Conservation (phyloP, 768 basidiomycete genomes). For the Panellus pusillus region DNA sequence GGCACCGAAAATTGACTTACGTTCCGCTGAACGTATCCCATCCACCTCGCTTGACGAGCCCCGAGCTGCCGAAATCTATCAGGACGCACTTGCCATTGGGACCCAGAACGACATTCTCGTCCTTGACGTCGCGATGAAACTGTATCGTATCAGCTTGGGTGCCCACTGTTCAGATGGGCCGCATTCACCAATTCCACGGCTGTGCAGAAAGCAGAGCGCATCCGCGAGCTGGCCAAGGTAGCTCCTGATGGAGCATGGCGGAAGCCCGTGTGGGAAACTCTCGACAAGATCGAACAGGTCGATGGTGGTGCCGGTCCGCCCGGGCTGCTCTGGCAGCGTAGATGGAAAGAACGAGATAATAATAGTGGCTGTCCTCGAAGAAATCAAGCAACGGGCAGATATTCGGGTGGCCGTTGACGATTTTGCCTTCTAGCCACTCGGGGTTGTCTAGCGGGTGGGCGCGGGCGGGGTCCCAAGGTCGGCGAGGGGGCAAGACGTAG, state of each 20-base stretch:
- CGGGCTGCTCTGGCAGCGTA: slow-evolving; percentile 59
- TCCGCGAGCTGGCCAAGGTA: slow-evolving; percentile 95
- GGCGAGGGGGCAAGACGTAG: slow-evolving; percentile 73
- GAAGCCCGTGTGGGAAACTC: slow-evolving; percentile 80
- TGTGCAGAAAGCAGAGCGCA: slow-evolving; percentile 85
- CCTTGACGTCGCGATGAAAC: slow-evolving; percentile 98
- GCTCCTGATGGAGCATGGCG: slow-evolving; percentile 68
- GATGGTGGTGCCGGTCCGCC: slow-evolving; percentile 58
- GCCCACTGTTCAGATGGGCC: slow-evolving; percentile 22
- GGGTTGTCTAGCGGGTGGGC: slow-evolving; percentile 11
- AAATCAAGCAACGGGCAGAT: slow-evolving; percentile 94
- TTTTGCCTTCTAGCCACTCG: slow-evolving; percentile 68
- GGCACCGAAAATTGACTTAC: slow-evolving; percentile 47
- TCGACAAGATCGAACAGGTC: slow-evolving; percentile 96
- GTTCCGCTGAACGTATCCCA: slow-evolving; percentile 95
- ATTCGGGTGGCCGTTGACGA: slow-evolving; percentile 89
- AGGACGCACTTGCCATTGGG: slow-evolving; percentile 81
- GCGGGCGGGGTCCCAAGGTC: slow-evolving; percentile 77
- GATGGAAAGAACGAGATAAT: slow-evolving; percentile 91
- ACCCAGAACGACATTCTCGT: slow-evolving; percentile 91
- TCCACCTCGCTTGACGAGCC: slow-evolving; percentile 76
- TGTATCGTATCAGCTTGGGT: slow-evolving; percentile 27
- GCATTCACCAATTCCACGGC: slow-evolving; percentile 78
- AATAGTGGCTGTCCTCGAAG: slow-evolving; percentile 95
- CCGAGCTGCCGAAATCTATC: slow-evolving; percentile 97